Evolutionary conservation across 2,329 filamentous ascomycete genomes (phyloP).

Genomic region (Botrytis aclada): DNA sequence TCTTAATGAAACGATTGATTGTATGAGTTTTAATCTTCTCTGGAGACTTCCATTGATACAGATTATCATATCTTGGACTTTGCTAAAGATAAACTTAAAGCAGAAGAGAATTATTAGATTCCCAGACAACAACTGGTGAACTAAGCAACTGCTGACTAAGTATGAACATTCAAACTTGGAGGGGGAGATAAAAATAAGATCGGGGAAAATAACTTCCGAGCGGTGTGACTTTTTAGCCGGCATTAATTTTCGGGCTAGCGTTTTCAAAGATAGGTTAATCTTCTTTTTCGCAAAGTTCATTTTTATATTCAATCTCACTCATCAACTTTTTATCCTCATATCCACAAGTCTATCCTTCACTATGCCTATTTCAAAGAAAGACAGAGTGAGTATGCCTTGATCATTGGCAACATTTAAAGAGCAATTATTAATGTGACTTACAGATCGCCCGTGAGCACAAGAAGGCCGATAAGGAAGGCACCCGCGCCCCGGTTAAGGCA

Average conservation of each 20-base stretch:
- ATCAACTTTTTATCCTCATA: neutral
- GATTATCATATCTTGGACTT: neutral
- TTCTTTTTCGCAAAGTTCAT: conserved; percentile 8
- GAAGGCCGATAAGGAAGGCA: conserved; percentile 53
- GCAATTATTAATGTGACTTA: neutral
- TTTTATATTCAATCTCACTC: neutral
- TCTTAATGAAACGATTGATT: neutral
- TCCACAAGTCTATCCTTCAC: neutral
- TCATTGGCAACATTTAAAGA: neutral
- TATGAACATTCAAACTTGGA: neutral
- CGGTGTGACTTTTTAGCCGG: neutral
- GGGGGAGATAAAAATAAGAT: neutral
- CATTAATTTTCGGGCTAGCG: conserved; percentile 5
- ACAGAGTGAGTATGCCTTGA: conserved; percentile 36
- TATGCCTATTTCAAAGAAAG: conserved; percentile 49
- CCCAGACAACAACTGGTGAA: neutral
- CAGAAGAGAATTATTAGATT: neutral
- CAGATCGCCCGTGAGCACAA: conserved; percentile 55
- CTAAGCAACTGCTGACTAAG: neutral
- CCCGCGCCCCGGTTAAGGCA: conserved; percentile 51
- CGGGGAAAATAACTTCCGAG: neutral
- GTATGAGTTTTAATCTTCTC: neutral
- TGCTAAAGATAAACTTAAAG: neutral
- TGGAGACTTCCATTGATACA: neutral
- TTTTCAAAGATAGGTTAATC: neutral